Conservation (phyloP, 78 protist species). For the Mastigamoeba balamuthi region DNA sequence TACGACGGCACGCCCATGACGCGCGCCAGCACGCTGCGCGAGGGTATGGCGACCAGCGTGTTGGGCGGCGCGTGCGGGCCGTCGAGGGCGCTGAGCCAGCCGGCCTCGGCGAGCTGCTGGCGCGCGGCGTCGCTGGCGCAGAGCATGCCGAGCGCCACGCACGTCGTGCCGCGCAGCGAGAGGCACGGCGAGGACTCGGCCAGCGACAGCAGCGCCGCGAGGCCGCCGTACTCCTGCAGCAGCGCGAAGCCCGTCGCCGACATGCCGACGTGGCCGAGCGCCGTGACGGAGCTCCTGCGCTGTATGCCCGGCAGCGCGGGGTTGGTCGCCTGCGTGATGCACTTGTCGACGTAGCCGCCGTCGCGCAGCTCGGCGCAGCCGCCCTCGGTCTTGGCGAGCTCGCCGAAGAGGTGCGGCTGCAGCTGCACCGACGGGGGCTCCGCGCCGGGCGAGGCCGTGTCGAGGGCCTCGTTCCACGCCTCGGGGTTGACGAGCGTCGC, state of each 20-base stretch:
- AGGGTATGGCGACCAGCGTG: too few species aligned
- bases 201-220: neutral
- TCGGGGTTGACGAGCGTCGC: too few species aligned
- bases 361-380: conserved; percentile 21
- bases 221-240: neutral
- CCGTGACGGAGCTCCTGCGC: conserved; percentile 20
- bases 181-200: conserved; percentile 27
- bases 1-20: too few species aligned
- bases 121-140: conserved; percentile 15
- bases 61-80: too few species aligned
- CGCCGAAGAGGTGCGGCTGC: conserved; percentile 52
- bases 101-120: neutral
- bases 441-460: too few species aligned
- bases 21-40: too few species aligned
- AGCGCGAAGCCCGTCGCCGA: too few species aligned
- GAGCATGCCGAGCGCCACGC: conserved; percentile 39
- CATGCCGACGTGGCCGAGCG: conserved; percentile 36
- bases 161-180: conserved; percentile 21
- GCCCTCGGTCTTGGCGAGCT: conserved; percentile 34
- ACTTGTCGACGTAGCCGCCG: neutral
- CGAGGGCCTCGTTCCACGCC: too few species aligned
- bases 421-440: conserved; percentile 38
- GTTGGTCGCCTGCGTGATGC: conserved; percentile 1
- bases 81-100: too few species aligned
- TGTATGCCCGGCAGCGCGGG: conserved; percentile 1